Base-by-base conservation (phyloP, 2,329 filamentous ascomycete species). In the Nigrograna mackinnonii region DNA sequence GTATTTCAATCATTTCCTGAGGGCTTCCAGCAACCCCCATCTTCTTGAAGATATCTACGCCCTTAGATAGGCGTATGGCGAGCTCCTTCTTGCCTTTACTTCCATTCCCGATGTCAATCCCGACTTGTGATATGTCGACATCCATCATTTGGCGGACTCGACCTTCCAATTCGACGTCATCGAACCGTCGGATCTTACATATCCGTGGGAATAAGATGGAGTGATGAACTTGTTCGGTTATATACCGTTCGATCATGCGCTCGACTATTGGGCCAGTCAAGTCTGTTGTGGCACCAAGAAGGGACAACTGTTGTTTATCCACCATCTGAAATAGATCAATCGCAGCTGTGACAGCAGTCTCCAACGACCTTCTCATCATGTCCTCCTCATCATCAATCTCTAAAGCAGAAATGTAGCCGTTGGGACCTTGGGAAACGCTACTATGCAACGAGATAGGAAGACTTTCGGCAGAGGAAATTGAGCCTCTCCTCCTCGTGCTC, bases 301-400 rank as follows among this genome's bases (percentile, higher is more conserved):
- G 78, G 3, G 92, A 96, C 20, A 99, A 75, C 59, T 97, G 94
- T 58, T 95, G 89, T 66, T 96, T 96, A 65, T 99, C 94, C 5
- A 99, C 92, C 46, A 85, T 85, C 59, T 97, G 92, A 54, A 99
- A 99, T 1, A 97, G 78, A 60, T 99, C 94, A 53, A 99, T 97
- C 0, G 91, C 94, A 7, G 88, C 83, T 7, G 90, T 96, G 9
- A 99, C 89, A 2, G 92, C 91, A 2, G 89, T 95, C 69, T 99
- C 94, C 12, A 97, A 74, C 13, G 91, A 90, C 17, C 85, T 85
- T 42, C 92, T 80, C 85, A 99, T 92, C 21, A 90, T 79, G 54
- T 95, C 87, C 66, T 97, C 94, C 54, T 96, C 91, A 45, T 96
- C 91, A 55, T 94, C 89, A 35, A 89, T 83, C 60, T 87, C 91